Percentiles rank a stretch among this genome's conserved stretches.
Conservation (phyloP, 192 early-diverging fungal species). For the Backusella parvicylindrica region DNA sequence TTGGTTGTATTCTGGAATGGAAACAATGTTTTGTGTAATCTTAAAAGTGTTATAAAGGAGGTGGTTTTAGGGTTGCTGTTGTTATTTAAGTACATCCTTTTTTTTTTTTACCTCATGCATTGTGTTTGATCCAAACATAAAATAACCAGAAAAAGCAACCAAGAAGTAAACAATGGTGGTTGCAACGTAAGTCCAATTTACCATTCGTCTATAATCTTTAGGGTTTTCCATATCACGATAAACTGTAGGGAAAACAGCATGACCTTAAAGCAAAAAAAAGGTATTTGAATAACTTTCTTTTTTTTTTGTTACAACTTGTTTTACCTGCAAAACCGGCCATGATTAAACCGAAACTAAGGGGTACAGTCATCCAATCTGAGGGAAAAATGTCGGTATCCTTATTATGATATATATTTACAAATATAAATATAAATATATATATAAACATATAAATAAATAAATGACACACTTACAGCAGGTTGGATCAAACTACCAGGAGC, state of each 20-base stretch:
- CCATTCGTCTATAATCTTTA: constrained; percentile 40
- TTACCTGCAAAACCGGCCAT: constrained; percentile 55
- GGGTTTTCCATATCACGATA: constrained; percentile 65
- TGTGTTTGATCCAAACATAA: constrained; percentile 66
- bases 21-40: constrained; percentile 71
- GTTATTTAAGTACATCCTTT: background rate
- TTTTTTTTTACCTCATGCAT: constrained; percentile 49
- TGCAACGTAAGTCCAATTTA: constrained; percentile 57
- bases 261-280: constrained; percentile 11
- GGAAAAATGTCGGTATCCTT: constrained; percentile 54
- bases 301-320: background rate
- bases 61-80: no score
- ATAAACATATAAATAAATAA: background rate
- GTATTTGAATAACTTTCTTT: background rate
- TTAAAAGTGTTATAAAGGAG: constrained; percentile 9
- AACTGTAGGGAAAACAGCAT: constrained; percentile 68
- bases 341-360: constrained; percentile 55
- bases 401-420: background rate
- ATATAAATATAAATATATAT: background rate
- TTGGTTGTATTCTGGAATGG: constrained; percentile 51
- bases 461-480: constrained; percentile 40
- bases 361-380: constrained; percentile 35
- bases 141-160: constrained; percentile 55
- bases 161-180: constrained; percentile 50
- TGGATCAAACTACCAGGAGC: constrained; percentile 56